Conservation (phyloP, 140 eudicot species). For the Anethum foeniculum region DNA sequence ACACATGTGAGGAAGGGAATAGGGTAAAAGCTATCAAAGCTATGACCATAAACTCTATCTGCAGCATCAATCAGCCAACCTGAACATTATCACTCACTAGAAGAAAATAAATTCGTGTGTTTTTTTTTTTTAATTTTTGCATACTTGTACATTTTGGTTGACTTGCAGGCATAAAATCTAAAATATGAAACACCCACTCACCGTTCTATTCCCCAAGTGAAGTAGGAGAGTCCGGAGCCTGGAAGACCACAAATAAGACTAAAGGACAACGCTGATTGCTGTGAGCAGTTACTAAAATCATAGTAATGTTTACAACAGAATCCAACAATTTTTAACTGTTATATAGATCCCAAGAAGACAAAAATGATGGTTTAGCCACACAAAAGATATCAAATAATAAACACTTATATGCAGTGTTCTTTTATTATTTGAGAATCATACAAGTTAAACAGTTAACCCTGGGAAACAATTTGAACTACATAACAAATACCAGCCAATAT, state of each 20-base stretch:
- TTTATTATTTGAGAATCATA: neutral
- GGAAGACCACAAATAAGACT: neutral
- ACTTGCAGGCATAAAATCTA: neutral
- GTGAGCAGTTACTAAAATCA: neutral
- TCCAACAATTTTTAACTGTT: neutral
- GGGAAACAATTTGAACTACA: conserved; percentile 1
- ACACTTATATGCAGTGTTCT: neutral
- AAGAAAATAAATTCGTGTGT: neutral
- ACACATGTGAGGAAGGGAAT: neutral
- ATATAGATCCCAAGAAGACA: no score
- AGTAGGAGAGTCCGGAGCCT: neutral
- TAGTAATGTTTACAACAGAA: neutral
- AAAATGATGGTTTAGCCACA: neutral
- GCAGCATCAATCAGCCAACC: neutral
- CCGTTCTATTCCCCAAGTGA: neutral
- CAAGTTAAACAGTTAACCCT: neutral
- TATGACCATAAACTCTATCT: neutral
- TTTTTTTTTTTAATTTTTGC: neutral
- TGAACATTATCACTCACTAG: neutral
- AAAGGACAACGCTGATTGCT: neutral
- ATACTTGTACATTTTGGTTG: neutral
- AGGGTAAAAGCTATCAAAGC: neutral
- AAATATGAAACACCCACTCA: neutral
- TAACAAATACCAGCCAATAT: neutral
- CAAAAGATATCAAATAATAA: neutral